Base-by-base conservation (phyloP, 2,329 filamentous ascomycete genomes). In the Meredithiella fracta region DNA sequence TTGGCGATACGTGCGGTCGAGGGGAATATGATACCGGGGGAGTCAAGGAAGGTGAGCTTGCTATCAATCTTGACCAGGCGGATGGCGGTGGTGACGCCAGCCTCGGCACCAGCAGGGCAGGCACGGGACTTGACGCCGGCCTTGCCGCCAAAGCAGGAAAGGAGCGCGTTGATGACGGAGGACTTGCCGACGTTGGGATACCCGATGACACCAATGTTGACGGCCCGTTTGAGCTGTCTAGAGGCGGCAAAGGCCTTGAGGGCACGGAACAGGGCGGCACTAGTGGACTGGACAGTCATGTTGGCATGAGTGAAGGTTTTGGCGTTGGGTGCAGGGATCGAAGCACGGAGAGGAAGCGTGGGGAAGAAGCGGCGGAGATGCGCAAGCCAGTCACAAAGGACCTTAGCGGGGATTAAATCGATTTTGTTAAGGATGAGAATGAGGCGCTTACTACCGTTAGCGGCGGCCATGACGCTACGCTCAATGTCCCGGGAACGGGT, bases 161-260 rank as follows among this genome's bases (percentile, higher is more conserved):
- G 84, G 56, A 96, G 80, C 15, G 89, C 86, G 68, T 96, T 96
- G 76, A 96, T 95, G 64, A 96, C 88, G 53, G 89, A 95, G 26
- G 88, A 94, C 73, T 96, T 96, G 66, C 90, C 90, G 59, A 95
- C 90, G 67, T 96, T 96, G 63, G 90, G 90, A 68, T 95, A 96
- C 26, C 90, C 90, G 63, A 96, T 94, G 60, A 96, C 86, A 61
- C 90, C 90, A 59, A 96, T 90, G 20, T 86, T 90, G 63, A 94
- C 81, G 54, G 89, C 84, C 56, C 90, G 84, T 75, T 94, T 94
- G 62, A 96, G 73, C 66, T 94, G 83, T 63, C 86, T 85, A 59
- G 78, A 79, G 58, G 86, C 83, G 8, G 90, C 86, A 65, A 86
- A 96, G 47, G 86, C 83, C 74, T 96, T 96, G 59, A 96, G 79